Percentiles rank a stretch among this genome's conserved stretches.
Conservation (phyloP, 768 basidiomycete species). For the Baorangia bicolor region DNA sequence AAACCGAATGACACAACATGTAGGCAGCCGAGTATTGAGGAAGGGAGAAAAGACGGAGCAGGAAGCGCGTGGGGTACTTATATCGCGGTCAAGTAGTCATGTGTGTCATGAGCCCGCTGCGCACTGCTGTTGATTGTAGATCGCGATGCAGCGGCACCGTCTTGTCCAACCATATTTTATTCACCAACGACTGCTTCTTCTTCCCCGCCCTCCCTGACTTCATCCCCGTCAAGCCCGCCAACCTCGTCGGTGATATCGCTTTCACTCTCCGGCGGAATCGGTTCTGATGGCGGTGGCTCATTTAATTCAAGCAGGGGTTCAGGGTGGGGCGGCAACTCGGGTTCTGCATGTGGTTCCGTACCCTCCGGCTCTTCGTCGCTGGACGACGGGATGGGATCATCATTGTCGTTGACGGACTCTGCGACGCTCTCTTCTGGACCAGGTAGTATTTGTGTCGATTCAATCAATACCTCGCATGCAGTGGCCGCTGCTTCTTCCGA, state of each 20-base stretch:
- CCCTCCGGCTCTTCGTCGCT: neutral
- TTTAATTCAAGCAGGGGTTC: constrained; percentile 25
- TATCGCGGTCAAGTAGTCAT: constrained; percentile 10
- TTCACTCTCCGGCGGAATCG: constrained; percentile 33
- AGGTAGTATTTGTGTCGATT: constrained; percentile 4
- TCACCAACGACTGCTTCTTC: constrained; percentile 11
- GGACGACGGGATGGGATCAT: neutral
- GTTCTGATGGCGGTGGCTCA: constrained; percentile 33
- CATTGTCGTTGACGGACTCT: constrained; percentile 9
- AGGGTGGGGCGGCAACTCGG: neutral
- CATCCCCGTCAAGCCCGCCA: constrained; percentile 19
- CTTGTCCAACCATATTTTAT: neutral
- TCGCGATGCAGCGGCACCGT: constrained; percentile 25
- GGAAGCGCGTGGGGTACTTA: neutral
- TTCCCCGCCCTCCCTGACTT: constrained; percentile 15
- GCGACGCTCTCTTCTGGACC: neutral
- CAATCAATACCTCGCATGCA: constrained; percentile 1
- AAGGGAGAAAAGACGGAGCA: constrained; percentile 20
- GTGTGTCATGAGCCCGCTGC: neutral
- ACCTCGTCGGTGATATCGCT: constrained; percentile 37
- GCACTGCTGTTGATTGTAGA: neutral
- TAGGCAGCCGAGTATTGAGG: neutral
- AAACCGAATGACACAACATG: neutral
- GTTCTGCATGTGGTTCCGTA: constrained; percentile 5
- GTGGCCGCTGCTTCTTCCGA: constrained; percentile 7